Evolutionary conservation across 1,139 yeast genomes (phyloP), one percentile per base, ranked within the genome.

Genomic region (Nakaseomyces bracarensis): DNA sequence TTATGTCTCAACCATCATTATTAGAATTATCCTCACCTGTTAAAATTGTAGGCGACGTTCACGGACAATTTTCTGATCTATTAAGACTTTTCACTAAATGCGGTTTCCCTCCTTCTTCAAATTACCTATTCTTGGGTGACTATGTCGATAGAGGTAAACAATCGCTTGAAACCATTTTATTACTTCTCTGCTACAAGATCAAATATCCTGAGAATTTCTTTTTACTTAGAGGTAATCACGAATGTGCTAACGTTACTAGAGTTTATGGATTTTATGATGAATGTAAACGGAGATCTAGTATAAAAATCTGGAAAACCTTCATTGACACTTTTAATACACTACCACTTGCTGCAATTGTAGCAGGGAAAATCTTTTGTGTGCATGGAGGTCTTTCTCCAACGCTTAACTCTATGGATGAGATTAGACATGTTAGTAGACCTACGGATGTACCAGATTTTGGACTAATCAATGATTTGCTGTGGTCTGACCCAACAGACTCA

Each of bases 361-460:
- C 87, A 64, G 96, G 87, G 65, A 87, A 89, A 71, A 89, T 89
- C 66, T 87, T 89, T 65, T 85, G 96, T 50, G 87, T 89, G 96
- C 97, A 89, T 68, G 97, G 97, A 55, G 97, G 97, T 46, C 74
- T 89, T 55, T 83, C 95, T 28, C 97, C 97, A 41, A 96, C 87
- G 67, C 77, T 89, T 64, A 87, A 86, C 70, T 79, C 94, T 44
- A 87, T 89, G 96, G 96, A 89, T 66, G 96, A 89, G 68, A 89
- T 89, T 60, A 82, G 96, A 72, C 78, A 96, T 62, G 95, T 89
- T 51, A 87, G 86, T 96, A 80, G 97, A 68, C 97, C 97, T 49
- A 89, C 97, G 33, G 97, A 89, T 70, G 87, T 89, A 57, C 97
- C 97, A 43, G 97, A 89, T 66, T 93, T 85, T 50, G 96, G 97